Percentiles rank a stretch among this genome's conserved stretches.
These are phyloP conservation scores for Aspergillus brunneoviolaceus DNA, from an alignment of 2,329 filamentous ascomycete genomes.

Conservation along the genomic window DNA sequence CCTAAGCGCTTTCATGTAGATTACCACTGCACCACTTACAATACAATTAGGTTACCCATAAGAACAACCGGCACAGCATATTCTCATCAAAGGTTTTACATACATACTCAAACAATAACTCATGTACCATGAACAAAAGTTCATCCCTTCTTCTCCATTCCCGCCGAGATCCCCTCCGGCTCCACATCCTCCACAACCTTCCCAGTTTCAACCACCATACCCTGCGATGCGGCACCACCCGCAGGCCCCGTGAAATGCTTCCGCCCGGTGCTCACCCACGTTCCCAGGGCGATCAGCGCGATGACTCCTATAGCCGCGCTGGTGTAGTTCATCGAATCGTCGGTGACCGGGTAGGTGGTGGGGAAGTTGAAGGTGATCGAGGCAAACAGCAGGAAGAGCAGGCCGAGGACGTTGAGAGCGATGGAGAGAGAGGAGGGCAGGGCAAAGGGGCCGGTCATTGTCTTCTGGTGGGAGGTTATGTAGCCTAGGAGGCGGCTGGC, in stretches of 20 bases:
- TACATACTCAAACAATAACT: too few relatives aligned
- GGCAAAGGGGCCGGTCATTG: constrained; percentile 38
- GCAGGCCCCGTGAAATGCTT: constrained; percentile 52
- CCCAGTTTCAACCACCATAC: not conserved
- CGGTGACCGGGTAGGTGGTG: constrained; percentile 50
- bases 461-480: constrained; percentile 41
- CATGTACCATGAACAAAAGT: too few relatives aligned
- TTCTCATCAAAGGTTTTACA: too few relatives aligned
- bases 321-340: constrained; percentile 60
- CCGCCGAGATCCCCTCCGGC: not conserved
- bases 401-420: constrained; percentile 50
- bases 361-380: constrained; percentile 60
- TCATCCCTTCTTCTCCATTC: too few relatives aligned
- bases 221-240: not conserved
- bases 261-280: constrained; percentile 53
- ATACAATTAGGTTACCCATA: too few relatives aligned
- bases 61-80: too few relatives aligned
- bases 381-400: constrained; percentile 55
- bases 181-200: not conserved
- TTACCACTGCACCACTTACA: too few relatives aligned
- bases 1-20: too few relatives aligned
- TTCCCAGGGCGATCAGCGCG: constrained; percentile 51
- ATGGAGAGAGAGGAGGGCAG: constrained; percentile 48
- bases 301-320: constrained; percentile 57
- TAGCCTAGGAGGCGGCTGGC: constrained; percentile 52